A percentile compares a stretch with the other conserved stretches of the same genome.
Evolutionary conservation across 352 stramenopile species (phyloP).

Genomic region (Bremia lactucae): DNA sequence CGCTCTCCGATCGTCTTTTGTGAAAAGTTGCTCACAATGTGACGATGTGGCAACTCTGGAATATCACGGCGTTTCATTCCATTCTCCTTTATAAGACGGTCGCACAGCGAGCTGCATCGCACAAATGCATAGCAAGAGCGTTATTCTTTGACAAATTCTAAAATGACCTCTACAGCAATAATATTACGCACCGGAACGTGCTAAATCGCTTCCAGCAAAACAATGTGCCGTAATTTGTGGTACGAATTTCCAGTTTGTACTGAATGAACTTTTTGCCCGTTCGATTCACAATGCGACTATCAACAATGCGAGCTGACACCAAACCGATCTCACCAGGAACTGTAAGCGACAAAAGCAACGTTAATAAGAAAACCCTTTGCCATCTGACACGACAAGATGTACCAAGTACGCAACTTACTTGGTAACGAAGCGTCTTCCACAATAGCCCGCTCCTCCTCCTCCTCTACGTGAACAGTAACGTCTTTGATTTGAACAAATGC

Average conservation of each 20-base stretch:
- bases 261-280: conserved; percentile 84
- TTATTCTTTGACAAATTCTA: conserved; percentile 1
- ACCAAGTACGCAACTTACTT: conserved; percentile 38
- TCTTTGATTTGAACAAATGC: conserved; percentile 80
- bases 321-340: conserved; percentile 77
- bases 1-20: conserved; percentile 72
- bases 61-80: conserved; percentile 78
- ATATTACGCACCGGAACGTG: conserved; percentile 60
- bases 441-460: conserved; percentile 69
- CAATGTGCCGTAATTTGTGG: conserved; percentile 80
- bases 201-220: conserved; percentile 86
- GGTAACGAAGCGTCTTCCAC: conserved; percentile 68
- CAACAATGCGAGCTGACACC: conserved; percentile 71
- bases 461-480: conserved; percentile 51
- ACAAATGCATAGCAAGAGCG: not conserved
- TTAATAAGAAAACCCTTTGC: conserved; percentile 2
- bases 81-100: conserved; percentile 79
- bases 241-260: conserved; percentile 85
- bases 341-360: conserved; percentile 12
- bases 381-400: conserved; percentile 5
- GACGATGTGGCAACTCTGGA: conserved; percentile 70
- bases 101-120: conserved; percentile 50
- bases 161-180: not conserved
- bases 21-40: conserved; percentile 79
- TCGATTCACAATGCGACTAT: conserved; percentile 75